These are phyloP conservation scores for Santalum album DNA, from an alignment of 164 flowering plant species.

Conservation along the genomic window DNA sequence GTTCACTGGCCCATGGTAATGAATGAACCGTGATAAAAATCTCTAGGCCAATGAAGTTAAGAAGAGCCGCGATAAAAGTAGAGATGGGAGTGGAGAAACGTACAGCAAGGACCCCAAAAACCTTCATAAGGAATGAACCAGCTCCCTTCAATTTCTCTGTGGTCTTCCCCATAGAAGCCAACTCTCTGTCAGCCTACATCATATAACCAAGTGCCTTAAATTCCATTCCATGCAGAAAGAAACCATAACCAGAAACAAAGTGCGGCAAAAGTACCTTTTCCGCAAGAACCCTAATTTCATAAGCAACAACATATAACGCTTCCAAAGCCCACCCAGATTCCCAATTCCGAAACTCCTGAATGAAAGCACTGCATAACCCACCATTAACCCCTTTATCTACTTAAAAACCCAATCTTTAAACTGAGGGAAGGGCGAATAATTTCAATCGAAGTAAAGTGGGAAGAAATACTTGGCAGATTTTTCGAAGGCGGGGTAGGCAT, in stretches of 20 bases:
- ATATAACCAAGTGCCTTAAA: background rate
- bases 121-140: conserved; percentile 97
- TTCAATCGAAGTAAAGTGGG: background rate
- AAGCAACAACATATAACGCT: conserved; percentile 59
- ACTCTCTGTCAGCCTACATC: conserved; percentile 82
- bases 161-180: conserved; percentile 67
- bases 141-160: conserved; percentile 97
- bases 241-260: background rate
- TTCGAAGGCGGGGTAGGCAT: conserved; percentile 69
- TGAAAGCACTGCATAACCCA: conserved; percentile 61
- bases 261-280: conserved; percentile 52
- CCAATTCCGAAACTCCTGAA: conserved; percentile 95
- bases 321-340: conserved; percentile 98
- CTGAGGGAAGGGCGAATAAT: background rate
- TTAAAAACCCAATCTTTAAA: background rate
- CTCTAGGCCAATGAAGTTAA: background rate
- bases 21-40: background rate
- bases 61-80: background rate
- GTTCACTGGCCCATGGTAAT: too few relatives aligned
- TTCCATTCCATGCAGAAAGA: background rate
- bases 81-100: conserved; percentile 10
- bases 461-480: conserved; percentile 65
- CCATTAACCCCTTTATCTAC: conserved; percentile 2
- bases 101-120: conserved; percentile 97
- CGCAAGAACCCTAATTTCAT: conserved; percentile 90